Evolutionary conservation across 768 basidiomycete genomes (phyloP).

Genomic region (Termitomyces sp.): DNA sequence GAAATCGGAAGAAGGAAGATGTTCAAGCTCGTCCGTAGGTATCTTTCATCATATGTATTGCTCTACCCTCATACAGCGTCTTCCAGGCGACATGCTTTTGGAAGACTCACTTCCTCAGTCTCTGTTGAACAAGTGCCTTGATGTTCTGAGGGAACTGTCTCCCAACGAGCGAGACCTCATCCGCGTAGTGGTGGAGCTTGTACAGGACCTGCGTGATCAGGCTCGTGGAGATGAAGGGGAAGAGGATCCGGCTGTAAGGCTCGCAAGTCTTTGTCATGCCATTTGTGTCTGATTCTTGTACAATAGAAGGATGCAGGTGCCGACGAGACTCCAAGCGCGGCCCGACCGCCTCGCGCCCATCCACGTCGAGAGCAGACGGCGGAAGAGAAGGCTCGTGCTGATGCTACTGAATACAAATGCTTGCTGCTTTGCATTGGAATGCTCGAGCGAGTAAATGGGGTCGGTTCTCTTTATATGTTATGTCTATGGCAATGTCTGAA

Average conservation of each 20-base stretch:
- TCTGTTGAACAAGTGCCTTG: conserved; percentile 71
- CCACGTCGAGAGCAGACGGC: conserved; percentile 39
- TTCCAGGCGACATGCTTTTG: conserved; percentile 73
- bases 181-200: conserved; percentile 81
- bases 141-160: conserved; percentile 71
- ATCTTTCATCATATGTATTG: background rate
- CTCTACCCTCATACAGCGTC: background rate
- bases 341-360: conserved; percentile 16
- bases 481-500: background rate
- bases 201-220: conserved; percentile 70
- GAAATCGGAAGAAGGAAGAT: conserved; percentile 88
- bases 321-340: conserved; percentile 21
- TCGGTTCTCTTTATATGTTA: conserved; percentile 28
- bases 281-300: background rate
- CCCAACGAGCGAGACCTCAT: conserved; percentile 80
- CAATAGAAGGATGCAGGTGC: conserved; percentile 16
- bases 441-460: conserved; percentile 82
- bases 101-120: conserved; percentile 62
- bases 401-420: conserved; percentile 69
- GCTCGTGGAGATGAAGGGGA: conserved; percentile 34
- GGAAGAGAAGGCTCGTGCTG: conserved; percentile 52
- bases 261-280: background rate
- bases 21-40: conserved; percentile 79
- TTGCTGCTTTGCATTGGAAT: conserved; percentile 74
- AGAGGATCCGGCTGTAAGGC: conserved; percentile 19